Evolutionary conservation across 176 grass and related monocot genomes (phyloP), one percentile per base, ranked within the genome.

Genomic region (Zea luxurians): DNA sequence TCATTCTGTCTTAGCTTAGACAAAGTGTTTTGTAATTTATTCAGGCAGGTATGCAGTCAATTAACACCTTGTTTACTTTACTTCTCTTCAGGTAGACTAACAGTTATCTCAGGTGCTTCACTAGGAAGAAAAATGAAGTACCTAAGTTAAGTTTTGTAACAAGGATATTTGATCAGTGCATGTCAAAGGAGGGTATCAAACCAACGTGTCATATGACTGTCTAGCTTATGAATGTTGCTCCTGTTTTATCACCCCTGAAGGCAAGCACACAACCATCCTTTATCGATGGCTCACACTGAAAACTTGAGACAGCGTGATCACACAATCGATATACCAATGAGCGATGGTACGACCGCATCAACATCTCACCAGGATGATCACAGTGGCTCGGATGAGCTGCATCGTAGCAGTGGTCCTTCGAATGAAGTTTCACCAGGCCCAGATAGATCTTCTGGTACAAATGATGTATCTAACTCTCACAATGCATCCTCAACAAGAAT

Each of bases 301-400:
- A 89, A 88, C 70, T 69, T 50, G 71, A 78, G 70, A 83, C 69
- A 55, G 5, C 75, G 34, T 59, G 89, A 93, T 40, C 89, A 93
- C 84, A 85, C 81, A 68, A 93, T 97, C 60, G 82, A 91, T 80
- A 91, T 97, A 86, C 84, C 86, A 76, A 86, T 77, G 66, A 78
- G 78, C 74, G 88, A 85, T 93, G 82, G 71, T 72, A 79, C 69
- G 83, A 59, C 45, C 82, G 47, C 27, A 27, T 97, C 91, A 76
- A 71, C 54, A 66, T 87, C 84, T 66, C 64, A 76, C 55, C 73
- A 54, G 54, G 57, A 80, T 40, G 82, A 57, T 54, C 71, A 63
- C 42, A 55, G 45, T 45, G 46, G 65, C 64, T 79, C 50, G 48
- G 75, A 81, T 61, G 75, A 82, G 46, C 64, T 75, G 38, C 70